These are phyloP conservation scores for Saccharomycopsis oosterbeekiorum DNA, from an alignment of 805 yeast species.

Conservation along the genomic window DNA sequence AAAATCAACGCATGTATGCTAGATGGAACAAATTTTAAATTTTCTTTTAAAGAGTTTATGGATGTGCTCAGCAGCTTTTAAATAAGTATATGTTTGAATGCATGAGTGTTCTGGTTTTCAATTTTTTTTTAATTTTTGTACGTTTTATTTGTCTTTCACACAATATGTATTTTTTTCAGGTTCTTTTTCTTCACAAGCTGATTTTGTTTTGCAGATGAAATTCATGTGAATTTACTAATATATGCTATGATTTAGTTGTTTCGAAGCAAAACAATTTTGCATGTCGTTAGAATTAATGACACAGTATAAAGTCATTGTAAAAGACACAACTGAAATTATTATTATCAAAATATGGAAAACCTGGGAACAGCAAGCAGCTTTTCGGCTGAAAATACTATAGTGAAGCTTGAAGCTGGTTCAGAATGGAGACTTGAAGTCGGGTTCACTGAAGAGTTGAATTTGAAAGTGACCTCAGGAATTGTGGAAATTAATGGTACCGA, in stretches of 20 bases:
- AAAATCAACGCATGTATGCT: too few species aligned
- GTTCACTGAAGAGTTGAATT: constrained; percentile 36
- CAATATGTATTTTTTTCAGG: too few species aligned
- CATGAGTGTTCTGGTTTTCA: not conserved
- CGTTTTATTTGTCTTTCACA: not conserved
- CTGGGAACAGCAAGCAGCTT: not conserved
- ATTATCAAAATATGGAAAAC: not conserved
- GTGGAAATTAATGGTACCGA: constrained; percentile 95
- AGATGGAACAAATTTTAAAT: not conserved
- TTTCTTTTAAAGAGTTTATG: too few species aligned
- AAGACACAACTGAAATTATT: too few species aligned
- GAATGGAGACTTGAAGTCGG: constrained; percentile 78
- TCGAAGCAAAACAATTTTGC: too few species aligned
- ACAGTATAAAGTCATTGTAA: too few species aligned
- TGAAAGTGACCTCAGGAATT: constrained; percentile 52
- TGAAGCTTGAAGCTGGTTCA: constrained; percentile 26
- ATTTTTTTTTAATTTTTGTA: not conserved
- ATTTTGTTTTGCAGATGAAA: too few species aligned
- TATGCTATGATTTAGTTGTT: too few species aligned
- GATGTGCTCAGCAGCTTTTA: too few species aligned
- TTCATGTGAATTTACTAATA: too few species aligned
- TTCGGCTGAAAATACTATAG: not conserved
- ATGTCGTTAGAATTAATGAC: too few species aligned
- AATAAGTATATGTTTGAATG: not conserved
- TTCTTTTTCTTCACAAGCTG: too few species aligned